phyloP scores from a whole-genome alignment of 2,329 filamentous ascomycete species.

The Biscogniauxia sp. region DNA sequence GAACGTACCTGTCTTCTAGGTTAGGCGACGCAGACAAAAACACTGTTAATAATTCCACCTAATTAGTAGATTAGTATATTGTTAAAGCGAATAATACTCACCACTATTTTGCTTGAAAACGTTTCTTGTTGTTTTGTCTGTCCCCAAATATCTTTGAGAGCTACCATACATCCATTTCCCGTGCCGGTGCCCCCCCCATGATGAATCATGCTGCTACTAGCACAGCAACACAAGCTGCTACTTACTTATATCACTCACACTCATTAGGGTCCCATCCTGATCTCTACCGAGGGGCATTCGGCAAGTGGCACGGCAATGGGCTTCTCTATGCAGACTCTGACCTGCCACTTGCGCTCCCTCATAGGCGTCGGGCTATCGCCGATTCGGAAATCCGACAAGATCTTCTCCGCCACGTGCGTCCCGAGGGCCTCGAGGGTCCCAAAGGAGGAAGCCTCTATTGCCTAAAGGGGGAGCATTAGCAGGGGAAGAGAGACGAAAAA shows the following conservation, averaged over 20 bases:
- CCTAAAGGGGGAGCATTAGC: slow-evolving; percentile 35
- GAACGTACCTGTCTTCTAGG: not conserved
- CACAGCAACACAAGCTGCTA: not conserved
- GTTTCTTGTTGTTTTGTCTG: not conserved
- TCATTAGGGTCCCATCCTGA: slow-evolving; percentile 36
- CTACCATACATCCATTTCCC: not conserved
- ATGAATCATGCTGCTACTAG: not conserved
- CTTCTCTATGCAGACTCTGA: slow-evolving; percentile 66
- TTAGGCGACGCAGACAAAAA: slow-evolving; percentile 3
- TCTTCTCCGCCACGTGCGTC: slow-evolving; percentile 42
- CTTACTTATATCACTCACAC: not conserved
- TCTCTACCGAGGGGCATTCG: slow-evolving; percentile 67
- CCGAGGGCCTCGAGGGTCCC: slow-evolving; percentile 64
- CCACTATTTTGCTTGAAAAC: not conserved
- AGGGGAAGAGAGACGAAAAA: not conserved
- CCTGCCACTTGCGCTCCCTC: slow-evolving; percentile 44
- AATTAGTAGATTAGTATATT: not conserved
- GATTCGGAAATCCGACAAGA: slow-evolving; percentile 43
- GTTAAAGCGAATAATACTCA: not conserved
- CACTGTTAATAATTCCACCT: slow-evolving; percentile 10
- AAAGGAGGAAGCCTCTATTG: slow-evolving; percentile 55
- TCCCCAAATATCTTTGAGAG: not conserved
- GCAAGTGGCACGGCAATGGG: slow-evolving; percentile 72
- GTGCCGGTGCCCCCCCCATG: not conserved
- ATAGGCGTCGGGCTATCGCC: slow-evolving; percentile 33